Conservation (phyloP, 495 filamentous ascomycete species). For the Saxophila tyrrhenica region DNA sequence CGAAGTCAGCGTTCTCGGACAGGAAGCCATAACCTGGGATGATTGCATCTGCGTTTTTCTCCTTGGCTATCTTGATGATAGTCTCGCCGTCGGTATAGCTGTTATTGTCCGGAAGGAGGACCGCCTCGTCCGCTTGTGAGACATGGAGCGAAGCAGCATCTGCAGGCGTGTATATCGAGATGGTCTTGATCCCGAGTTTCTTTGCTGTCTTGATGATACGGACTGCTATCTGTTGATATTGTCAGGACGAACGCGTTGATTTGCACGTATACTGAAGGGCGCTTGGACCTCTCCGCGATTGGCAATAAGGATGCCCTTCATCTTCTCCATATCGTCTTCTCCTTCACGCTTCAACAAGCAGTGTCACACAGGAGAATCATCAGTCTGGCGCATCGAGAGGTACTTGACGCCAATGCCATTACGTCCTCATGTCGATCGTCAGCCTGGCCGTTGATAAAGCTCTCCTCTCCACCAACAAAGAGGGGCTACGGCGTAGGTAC, state of each 20-base stretch:
- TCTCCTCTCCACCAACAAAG: background rate
- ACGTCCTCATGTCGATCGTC: background rate
- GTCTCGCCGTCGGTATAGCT: conserved; percentile 39
- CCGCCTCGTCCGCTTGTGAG: conserved; percentile 38
- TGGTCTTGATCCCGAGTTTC: conserved; percentile 34
- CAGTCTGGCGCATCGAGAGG: too few species aligned
- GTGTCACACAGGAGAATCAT: background rate
- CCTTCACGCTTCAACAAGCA: background rate
- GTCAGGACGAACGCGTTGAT: background rate
- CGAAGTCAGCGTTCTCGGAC: conserved; percentile 49
- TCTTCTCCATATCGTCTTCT: conserved; percentile 17
- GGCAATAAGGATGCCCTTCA: conserved; percentile 25
- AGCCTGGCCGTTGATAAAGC: background rate
- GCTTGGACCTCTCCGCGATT: conserved; percentile 43
- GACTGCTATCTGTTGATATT: conserved; percentile 9
- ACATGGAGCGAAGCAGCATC: conserved; percentile 48
- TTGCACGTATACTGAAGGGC: background rate
- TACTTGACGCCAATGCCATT: too few species aligned
- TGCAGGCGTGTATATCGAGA: conserved; percentile 44
- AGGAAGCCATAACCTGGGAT: conserved; percentile 51
- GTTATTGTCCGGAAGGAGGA: conserved; percentile 37
- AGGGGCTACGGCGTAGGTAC: background rate
- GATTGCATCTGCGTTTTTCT: conserved; percentile 35
- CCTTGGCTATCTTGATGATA: conserved; percentile 40
- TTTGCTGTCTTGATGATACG: conserved; percentile 24